These are phyloP conservation scores for Heracleum sosnowskyi DNA, from an alignment of 129 eudicot species.

Conservation along the genomic window DNA sequence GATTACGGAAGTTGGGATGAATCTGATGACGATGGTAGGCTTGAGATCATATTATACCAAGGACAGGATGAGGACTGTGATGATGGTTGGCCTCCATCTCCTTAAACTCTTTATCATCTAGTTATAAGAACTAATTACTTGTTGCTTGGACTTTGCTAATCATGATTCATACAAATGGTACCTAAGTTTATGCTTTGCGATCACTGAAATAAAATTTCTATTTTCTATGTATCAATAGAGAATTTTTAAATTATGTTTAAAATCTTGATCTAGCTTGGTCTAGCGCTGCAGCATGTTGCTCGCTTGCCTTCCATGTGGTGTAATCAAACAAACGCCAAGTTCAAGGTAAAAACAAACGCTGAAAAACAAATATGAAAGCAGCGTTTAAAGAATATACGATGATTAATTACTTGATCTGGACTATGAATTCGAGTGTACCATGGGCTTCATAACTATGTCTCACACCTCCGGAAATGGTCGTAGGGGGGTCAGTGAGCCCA, in stretches of 20 bases:
- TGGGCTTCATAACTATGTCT: too few species aligned
- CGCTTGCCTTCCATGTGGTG: background rate
- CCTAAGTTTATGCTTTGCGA: background rate
- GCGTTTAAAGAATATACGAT: too few species aligned
- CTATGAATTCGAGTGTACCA: too few species aligned
- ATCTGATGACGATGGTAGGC: conserved; percentile 33
- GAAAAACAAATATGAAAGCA: background rate
- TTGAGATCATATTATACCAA: conserved; percentile 26
- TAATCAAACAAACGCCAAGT: too few species aligned
- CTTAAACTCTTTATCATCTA: conserved; percentile 12
- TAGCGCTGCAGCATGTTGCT: background rate
- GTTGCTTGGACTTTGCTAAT: conserved; percentile 19
- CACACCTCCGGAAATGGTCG: too few species aligned
- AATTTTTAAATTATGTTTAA: background rate
- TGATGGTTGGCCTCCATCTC: conserved; percentile 37
- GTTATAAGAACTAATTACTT: background rate
- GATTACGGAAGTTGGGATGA: conserved; percentile 37
- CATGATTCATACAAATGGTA: background rate
- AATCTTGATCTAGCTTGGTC: background rate
- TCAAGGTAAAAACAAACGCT: background rate
- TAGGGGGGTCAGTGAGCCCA: too few species aligned
- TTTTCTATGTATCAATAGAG: background rate
- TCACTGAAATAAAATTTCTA: background rate
- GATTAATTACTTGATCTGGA: too few species aligned
- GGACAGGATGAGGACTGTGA: conserved; percentile 20